These are phyloP conservation scores for Cenchrus purpureus DNA, from an alignment of 176 grass and related monocot genomes.

Conservation along the genomic window DNA sequence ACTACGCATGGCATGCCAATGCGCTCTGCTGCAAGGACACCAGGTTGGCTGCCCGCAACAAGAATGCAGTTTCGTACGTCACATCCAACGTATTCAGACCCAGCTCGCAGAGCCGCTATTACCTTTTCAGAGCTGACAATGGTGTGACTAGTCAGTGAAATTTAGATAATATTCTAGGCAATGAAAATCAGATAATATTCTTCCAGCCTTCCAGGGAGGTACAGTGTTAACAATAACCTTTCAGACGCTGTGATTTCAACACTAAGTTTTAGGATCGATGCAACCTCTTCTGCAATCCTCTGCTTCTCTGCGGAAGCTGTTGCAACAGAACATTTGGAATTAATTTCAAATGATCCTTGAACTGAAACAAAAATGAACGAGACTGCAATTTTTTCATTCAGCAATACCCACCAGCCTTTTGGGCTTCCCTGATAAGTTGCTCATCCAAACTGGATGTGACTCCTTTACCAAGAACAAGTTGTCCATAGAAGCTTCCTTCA, in stretches of 20 bases:
- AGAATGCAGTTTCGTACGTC: conserved; percentile 69
- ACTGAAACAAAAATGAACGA: background rate
- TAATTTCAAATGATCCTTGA: background rate
- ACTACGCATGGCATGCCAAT: conserved; percentile 82
- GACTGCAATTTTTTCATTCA: background rate
- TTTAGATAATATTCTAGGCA: conserved; percentile 29
- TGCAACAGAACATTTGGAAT: conserved; percentile 8
- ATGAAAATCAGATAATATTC: background rate
- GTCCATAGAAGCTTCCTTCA: conserved; percentile 89
- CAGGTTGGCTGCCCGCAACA: conserved; percentile 64
- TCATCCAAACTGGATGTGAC: conserved; percentile 78
- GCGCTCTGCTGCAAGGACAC: conserved; percentile 62
- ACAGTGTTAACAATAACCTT: conserved; percentile 43
- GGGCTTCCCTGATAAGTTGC: conserved; percentile 76
- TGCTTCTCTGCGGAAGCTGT: conserved; percentile 82
- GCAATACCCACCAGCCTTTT: conserved; percentile 70
- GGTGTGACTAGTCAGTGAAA: conserved; percentile 3
- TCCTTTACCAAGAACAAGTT: conserved; percentile 92
- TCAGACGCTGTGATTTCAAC: conserved; percentile 64
- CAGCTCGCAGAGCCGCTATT: conserved; percentile 62
- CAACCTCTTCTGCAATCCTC: conserved; percentile 85
- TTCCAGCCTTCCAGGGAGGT: background rate
- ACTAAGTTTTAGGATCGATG: conserved; percentile 76
- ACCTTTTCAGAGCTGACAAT: conserved; percentile 68
- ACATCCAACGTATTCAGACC: conserved; percentile 60